These are phyloP conservation scores for Heterobasidion parviporum DNA, from an alignment of 1,284 basidiomycete genomes.

Conservation along the genomic window DNA sequence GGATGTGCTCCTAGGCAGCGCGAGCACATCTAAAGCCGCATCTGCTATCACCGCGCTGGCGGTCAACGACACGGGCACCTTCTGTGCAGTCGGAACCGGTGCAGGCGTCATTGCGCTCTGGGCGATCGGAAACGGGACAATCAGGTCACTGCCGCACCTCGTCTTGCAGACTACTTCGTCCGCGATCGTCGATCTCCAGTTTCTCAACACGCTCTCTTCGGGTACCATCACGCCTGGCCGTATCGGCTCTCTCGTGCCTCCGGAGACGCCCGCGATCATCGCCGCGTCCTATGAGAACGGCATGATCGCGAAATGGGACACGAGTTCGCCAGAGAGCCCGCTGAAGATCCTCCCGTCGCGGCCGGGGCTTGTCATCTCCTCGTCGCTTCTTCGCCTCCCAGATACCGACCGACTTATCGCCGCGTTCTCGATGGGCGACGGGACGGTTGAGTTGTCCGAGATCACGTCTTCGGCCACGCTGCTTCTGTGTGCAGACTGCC, in stretches of 20 bases:
- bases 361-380: constrained; percentile 34
- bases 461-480: constrained; percentile 25
- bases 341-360: constrained; percentile 37
- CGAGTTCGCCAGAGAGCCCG: constrained; percentile 29
- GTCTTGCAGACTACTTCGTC: constrained; percentile 36
- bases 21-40: constrained; percentile 37
- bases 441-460: constrained; percentile 52
- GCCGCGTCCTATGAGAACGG: constrained; percentile 56
- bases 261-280: constrained; percentile 13
- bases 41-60: constrained; percentile 51
- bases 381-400: constrained; percentile 37
- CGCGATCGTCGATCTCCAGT: constrained; percentile 41
- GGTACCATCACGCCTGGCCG: constrained; percentile 9
- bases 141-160: constrained; percentile 35
- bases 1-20: constrained; percentile 36
- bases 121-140: constrained; percentile 33
- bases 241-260: constrained; percentile 21
- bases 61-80: constrained; percentile 45
- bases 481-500: constrained; percentile 31
- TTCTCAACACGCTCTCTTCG: constrained; percentile 17
- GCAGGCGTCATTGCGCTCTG: constrained; percentile 53
- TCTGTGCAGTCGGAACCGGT: constrained; percentile 59
- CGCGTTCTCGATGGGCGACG: constrained; percentile 55
- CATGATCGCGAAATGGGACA: constrained; percentile 42
- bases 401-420: constrained; percentile 40